Conservation (phyloP, 2,329 filamentous ascomycete genomes). For the Ceratocystis diversiconidia region DNA sequence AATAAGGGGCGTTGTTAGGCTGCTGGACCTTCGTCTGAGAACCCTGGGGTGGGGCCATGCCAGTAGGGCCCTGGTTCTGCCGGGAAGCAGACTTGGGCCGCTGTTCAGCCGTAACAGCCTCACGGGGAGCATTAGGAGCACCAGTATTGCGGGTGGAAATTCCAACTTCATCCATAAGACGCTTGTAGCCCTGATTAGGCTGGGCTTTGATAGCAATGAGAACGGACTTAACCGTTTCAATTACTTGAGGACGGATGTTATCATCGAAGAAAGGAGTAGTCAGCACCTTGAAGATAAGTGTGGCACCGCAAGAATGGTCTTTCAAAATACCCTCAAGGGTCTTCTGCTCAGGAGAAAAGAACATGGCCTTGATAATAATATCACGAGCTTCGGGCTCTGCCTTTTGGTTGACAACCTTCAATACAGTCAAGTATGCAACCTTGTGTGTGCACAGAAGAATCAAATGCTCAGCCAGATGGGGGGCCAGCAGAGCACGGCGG, state of each 20-base stretch:
- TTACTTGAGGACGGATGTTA: conserved; percentile 68
- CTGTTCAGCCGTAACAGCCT: conserved; percentile 32
- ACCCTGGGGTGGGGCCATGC: conserved; percentile 29
- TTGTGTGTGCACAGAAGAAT: conserved; percentile 97
- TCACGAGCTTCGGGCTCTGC: conserved; percentile 87
- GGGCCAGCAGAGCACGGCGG: conserved; percentile 79
- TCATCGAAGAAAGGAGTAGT: conserved; percentile 97
- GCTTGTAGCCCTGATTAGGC: conserved; percentile 91
- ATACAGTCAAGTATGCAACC: conserved; percentile 88
- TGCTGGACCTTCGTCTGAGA: conserved; percentile 7
- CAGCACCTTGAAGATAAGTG: conserved; percentile 94
- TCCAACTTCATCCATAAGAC: conserved; percentile 95
- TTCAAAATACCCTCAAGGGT: conserved; percentile 78
- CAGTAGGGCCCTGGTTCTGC: conserved; percentile 32
- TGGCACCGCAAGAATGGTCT: conserved; percentile 84
- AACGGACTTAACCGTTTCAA: conserved; percentile 84
- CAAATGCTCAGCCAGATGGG: conserved; percentile 79
- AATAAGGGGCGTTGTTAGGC: conserved; percentile 33
- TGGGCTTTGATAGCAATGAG: conserved; percentile 83
- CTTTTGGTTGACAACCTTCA: conserved; percentile 98
- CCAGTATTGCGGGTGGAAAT: conserved; percentile 52
- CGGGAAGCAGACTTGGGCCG: conserved; percentile 46
- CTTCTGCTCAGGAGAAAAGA: conserved; percentile 79
- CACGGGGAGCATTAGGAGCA: conserved; percentile 29
- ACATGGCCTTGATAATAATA: conserved; percentile 74